A percentile compares a stretch with the other conserved stretches of the same genome.
Conservation (phyloP, 1,139 yeast genomes). For the Kodamaea suecica region DNA sequence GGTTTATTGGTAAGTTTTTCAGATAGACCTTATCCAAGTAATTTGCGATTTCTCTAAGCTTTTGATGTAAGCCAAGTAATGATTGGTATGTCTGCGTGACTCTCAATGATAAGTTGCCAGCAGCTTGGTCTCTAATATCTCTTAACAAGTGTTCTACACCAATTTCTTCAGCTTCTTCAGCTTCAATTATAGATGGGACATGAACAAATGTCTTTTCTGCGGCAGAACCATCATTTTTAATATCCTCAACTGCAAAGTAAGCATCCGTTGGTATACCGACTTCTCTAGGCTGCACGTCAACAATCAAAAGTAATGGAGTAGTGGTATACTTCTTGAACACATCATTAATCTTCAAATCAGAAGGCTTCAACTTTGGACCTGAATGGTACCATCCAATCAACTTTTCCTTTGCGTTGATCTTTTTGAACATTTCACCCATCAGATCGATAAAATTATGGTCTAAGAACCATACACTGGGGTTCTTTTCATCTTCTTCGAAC, state of each 20-base stretch:
- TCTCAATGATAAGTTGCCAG: slow-evolving; percentile 83
- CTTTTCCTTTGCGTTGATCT: slow-evolving; percentile 94
- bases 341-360: slow-evolving; percentile 90
- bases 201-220: slow-evolving; percentile 93
- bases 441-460: slow-evolving; percentile 95
- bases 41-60: slow-evolving; percentile 71
- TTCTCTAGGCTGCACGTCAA: slow-evolving; percentile 81
- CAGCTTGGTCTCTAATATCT: slow-evolving; percentile 95
- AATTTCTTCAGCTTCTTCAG: slow-evolving; percentile 98
- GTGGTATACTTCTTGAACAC: slow-evolving; percentile 77
- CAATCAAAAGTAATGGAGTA: slow-evolving; percentile 83
- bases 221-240: slow-evolving; percentile 93
- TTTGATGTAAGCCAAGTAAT: slow-evolving; percentile 78
- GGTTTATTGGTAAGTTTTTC: slow-evolving; percentile 80
- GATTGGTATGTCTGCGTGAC: slow-evolving; percentile 89
- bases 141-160: slow-evolving; percentile 96
- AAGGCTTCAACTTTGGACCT: slow-evolving; percentile 86
- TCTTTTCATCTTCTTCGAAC: slow-evolving; percentile 93
- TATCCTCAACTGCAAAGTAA: slow-evolving; percentile 90
- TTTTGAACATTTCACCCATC: slow-evolving; percentile 97
- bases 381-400: slow-evolving; percentile 98
- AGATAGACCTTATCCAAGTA: slow-evolving; percentile 75
- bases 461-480: slow-evolving; percentile 93
- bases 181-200: slow-evolving; percentile 88
- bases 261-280: slow-evolving; percentile 95